Evolutionary conservation across 1,139 yeast species (phyloP).

Genomic region (Tardiomyces blankii): DNA sequence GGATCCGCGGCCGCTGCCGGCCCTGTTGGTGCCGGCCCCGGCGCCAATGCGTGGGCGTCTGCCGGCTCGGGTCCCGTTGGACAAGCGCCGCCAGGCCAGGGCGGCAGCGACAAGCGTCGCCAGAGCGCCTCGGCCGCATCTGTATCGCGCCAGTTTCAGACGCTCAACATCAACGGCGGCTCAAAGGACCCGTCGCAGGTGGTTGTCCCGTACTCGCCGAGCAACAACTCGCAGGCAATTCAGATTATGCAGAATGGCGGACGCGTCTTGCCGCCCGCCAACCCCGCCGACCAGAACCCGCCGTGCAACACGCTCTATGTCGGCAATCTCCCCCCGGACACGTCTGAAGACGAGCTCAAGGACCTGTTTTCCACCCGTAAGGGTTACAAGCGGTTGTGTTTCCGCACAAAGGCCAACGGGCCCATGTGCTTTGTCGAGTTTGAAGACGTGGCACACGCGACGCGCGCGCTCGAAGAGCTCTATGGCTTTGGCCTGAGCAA

Average conservation of each 20-base stretch:
- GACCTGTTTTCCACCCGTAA: conserved; percentile 78
- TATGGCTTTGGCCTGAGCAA: conserved; percentile 76
- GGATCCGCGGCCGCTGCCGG: no score
- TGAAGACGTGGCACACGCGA: conserved; percentile 90
- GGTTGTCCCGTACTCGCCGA: conserved; percentile 24
- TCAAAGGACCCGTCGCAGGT: conserved; percentile 14
- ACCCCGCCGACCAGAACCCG: conserved; percentile 98
- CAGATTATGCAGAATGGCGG: conserved; percentile 28
- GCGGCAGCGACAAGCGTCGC: conserved; percentile 6
- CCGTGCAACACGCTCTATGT: conserved; percentile 96
- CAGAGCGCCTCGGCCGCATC: conserved; percentile 3
- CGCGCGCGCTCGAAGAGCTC: conserved; percentile 83
- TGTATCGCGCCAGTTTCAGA: conserved; percentile 8
- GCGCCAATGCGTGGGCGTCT: neutral
- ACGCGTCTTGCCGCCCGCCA: conserved; percentile 82
- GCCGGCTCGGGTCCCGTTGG: no score
- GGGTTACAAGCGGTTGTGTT: conserved; percentile 86
- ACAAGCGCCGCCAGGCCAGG: conserved; percentile 5
- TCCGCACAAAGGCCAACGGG: conserved; percentile 58
- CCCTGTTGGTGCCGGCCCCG: no score
- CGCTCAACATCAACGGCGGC: conserved; percentile 5
- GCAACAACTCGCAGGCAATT: conserved; percentile 22
- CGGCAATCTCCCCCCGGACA: conserved; percentile 95
- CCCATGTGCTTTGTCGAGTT: conserved; percentile 99
- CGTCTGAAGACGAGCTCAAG: conserved; percentile 86